Evolutionary conservation across 192 early-diverging fungal genomes (phyloP).

Genomic region (Chytriomyces hyalinus): DNA sequence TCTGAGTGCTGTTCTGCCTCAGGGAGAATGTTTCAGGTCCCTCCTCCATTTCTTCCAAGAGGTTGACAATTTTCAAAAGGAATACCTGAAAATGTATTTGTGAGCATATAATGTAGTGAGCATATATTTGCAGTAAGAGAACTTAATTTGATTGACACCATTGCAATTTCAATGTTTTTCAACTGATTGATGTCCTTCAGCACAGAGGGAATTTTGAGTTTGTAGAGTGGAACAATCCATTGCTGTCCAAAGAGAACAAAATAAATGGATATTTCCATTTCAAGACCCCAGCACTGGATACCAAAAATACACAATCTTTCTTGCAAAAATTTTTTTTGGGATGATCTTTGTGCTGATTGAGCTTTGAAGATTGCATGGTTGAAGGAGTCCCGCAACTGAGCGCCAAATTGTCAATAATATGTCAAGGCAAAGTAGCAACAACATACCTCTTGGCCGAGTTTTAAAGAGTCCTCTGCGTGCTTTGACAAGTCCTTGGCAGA

Average conservation of each 20-base stretch:
- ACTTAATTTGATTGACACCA: too few species aligned
- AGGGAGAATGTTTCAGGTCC: too few species aligned
- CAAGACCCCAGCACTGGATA: neutral
- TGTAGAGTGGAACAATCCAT: neutral
- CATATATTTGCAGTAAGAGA: too few species aligned
- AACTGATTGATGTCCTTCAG: too few species aligned
- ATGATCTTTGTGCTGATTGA: neutral
- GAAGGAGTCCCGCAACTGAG: neutral
- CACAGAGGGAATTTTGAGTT: neutral
- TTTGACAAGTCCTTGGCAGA: neutral
- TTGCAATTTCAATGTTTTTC: too few species aligned
- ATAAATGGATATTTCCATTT: constrained; percentile 1
- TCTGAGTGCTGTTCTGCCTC: too few species aligned
- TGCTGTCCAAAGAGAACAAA: neutral
- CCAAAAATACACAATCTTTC: neutral
- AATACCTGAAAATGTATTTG: too few species aligned
- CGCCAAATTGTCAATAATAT: neutral
- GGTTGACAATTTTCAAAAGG: too few species aligned
- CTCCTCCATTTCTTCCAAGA: too few species aligned
- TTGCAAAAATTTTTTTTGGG: neutral
- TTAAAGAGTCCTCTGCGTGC: neutral
- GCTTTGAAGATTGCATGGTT: neutral
- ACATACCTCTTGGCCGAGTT: neutral
- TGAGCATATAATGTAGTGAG: too few species aligned
- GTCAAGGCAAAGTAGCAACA: neutral